Conservation (phyloP, 2,329 filamentous ascomycete species). For the Fusarium solani-melongenae region DNA sequence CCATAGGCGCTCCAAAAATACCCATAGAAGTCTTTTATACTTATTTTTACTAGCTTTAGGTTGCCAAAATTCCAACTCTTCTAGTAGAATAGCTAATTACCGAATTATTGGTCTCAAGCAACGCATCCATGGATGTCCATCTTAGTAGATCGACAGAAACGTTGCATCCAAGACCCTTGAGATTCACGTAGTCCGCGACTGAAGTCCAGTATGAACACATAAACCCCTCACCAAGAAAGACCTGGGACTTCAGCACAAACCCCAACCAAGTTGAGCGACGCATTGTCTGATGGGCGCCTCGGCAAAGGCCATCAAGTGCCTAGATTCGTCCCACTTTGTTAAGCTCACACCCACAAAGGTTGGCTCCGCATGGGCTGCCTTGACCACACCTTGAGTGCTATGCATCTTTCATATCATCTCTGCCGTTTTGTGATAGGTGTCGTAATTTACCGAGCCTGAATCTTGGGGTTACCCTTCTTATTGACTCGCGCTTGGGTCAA, state of each 20-base stretch:
- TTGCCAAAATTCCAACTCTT: rapidly evolving
- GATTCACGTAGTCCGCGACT: not conserved
- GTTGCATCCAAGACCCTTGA: not conserved
- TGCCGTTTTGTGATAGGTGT: not conserved
- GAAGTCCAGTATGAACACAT: not conserved
- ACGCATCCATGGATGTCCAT: not conserved
- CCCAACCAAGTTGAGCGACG: not conserved
- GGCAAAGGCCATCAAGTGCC: not conserved
- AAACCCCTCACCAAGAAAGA: not conserved
- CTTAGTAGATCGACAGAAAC: not conserved
- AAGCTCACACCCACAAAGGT: not conserved
- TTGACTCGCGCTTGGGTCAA: not conserved
- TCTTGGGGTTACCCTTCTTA: not conserved
- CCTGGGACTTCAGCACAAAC: not conserved
- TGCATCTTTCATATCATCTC: not conserved
- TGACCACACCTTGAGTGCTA: not conserved
- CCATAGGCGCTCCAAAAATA: not conserved
- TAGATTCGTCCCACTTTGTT: not conserved
- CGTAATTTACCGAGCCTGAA: not conserved
- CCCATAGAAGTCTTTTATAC: not conserved
- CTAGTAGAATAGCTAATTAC: not conserved
- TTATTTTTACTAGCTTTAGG: rapidly evolving
- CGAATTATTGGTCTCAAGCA: not conserved
- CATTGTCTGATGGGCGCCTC: not conserved
- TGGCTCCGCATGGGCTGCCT: not conserved